These are phyloP conservation scores for Blastomyces emzantsi DNA, from an alignment of 2,329 filamentous ascomycete species.

Conservation along the genomic window DNA sequence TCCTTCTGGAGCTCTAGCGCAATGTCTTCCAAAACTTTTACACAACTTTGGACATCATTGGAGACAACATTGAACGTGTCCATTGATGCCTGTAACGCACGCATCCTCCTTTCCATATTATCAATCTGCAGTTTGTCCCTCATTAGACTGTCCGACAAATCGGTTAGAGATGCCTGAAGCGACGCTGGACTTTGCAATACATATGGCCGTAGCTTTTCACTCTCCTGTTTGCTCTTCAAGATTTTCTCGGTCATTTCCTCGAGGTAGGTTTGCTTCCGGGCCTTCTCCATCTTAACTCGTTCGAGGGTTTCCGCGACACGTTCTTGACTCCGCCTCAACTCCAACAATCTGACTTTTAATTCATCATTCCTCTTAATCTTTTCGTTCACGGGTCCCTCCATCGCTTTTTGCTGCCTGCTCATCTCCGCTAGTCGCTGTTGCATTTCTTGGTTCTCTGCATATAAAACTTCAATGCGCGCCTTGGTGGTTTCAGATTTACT, in stretches of 20 bases:
- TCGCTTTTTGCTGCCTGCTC: constrained; percentile 66
- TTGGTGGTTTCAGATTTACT: constrained; percentile 84
- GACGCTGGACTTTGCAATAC: constrained; percentile 78
- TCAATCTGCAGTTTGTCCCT: constrained; percentile 80
- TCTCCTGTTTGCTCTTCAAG: constrained; percentile 69
- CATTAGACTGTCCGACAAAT: constrained; percentile 68
- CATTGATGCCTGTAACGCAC: constrained; percentile 81
- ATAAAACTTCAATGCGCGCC: constrained; percentile 74
- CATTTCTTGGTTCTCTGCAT: constrained; percentile 78
- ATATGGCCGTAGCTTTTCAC: constrained; percentile 82
- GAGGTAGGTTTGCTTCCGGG: constrained; percentile 55
- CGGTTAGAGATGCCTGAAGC: constrained; percentile 70
- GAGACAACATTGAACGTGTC: constrained; percentile 82
- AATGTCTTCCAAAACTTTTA: constrained; percentile 83
- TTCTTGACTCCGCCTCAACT: constrained; percentile 73
- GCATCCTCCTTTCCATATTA: constrained; percentile 71
- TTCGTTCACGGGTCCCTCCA: constrained; percentile 72
- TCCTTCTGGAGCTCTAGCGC: constrained; percentile 76
- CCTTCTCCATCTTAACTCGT: constrained; percentile 71
- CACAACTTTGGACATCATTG: constrained; percentile 77
- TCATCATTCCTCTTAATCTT: constrained; percentile 82
- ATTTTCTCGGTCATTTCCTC: constrained; percentile 44
- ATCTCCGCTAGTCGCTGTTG: constrained; percentile 72
- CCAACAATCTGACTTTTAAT: constrained; percentile 69
- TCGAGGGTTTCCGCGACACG: constrained; percentile 74